Base-by-base conservation (phyloP, 2,329 filamentous ascomycete species). In the Trichoderma sp. region DNA sequence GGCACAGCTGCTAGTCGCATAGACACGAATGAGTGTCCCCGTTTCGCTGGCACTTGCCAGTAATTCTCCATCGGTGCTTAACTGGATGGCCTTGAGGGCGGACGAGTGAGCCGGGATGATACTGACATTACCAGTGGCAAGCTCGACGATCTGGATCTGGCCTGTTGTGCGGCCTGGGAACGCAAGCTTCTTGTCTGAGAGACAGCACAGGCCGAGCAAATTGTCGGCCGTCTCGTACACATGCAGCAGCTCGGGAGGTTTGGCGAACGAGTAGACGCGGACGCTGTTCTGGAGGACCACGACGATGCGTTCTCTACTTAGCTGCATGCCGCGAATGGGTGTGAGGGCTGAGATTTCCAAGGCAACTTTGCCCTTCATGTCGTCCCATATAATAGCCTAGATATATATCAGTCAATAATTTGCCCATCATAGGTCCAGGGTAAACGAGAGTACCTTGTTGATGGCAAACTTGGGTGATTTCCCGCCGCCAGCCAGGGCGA, bases 91-190 rank as follows among this genome's bases (percentile, higher is more conserved):
- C 73, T 92, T 89, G 20, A 99, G 84, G 0, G 92, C 86, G 0
- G 92, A 92, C 5, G 91, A 91, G 80, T 99, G 96, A 3, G 95
- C 96, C 1, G 94, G 94, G 72, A 98, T 94, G 79, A 99, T 97
- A 82, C 92, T 97, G 74, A 98, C 93, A 76, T 93, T 95, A 64
- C 91, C 90, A 0, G 90, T 93, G 20, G 86, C 85, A 12, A 97
- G 82, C 76, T 97, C 91, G 66, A 97, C 92, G 1, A 98, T 84
- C 80, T 98, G 95, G 32, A 98, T 91, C 78, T 99, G 96, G 13
- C 96, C 96, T 0, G 89, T 83, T 1, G 92, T 95, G 67, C 94
- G 88, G n/a, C 95, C 95, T 0, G 95, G 95, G 74, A 98, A 96
- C 0, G 92, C 93, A 7, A 97, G 85, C 43, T 91, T 85, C 74